Percentiles rank a stretch among this genome's conserved stretches.
phyloP scores from a whole-genome alignment of 1,139 yeast genomes.

The Yamadazyma kanchanaburiensis region DNA sequence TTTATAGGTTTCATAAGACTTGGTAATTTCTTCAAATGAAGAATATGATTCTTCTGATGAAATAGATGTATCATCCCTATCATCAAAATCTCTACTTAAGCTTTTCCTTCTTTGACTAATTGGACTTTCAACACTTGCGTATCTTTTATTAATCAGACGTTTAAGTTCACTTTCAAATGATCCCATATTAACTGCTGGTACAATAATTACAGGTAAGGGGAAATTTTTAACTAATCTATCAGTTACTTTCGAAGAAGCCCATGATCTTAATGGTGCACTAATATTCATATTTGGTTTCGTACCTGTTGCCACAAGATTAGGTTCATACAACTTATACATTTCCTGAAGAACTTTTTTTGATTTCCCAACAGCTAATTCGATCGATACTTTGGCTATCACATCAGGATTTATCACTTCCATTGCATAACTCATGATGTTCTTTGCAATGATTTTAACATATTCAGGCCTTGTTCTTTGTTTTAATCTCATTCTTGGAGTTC shows the following conservation, averaged over 20 bases:
- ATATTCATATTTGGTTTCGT: slow-evolving; percentile 47
- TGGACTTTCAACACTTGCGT: slow-evolving; percentile 4
- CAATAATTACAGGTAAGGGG: slow-evolving; percentile 67
- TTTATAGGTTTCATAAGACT: slow-evolving; percentile 28
- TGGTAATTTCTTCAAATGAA: slow-evolving; percentile 39
- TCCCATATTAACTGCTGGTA: slow-evolving; percentile 63
- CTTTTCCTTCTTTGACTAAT: background rate
- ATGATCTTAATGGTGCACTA: slow-evolving; percentile 54
- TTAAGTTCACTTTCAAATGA: slow-evolving; percentile 43
- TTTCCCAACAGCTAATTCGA: slow-evolving; percentile 62
- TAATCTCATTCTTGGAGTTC: slow-evolving; percentile 29
- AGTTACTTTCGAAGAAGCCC: slow-evolving; percentile 59
- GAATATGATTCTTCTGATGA: slow-evolving; percentile 32
- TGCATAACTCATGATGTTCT: slow-evolving; percentile 46
- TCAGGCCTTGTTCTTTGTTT: slow-evolving; percentile 34
- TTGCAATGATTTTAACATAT: slow-evolving; percentile 29
- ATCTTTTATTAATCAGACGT: slow-evolving; percentile 17
- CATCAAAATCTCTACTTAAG: slow-evolving; percentile 6
- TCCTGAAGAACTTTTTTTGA: slow-evolving; percentile 57
- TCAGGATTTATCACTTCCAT: slow-evolving; percentile 46
- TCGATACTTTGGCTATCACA: slow-evolving; percentile 51
- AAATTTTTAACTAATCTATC: slow-evolving; percentile 62
- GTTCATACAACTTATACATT: slow-evolving; percentile 60
- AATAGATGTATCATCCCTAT: slow-evolving; percentile 11
- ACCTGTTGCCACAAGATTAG: slow-evolving; percentile 61